Base-by-base conservation (phyloP, 257 asterid species). In the Solanum chiquidenum region DNA sequence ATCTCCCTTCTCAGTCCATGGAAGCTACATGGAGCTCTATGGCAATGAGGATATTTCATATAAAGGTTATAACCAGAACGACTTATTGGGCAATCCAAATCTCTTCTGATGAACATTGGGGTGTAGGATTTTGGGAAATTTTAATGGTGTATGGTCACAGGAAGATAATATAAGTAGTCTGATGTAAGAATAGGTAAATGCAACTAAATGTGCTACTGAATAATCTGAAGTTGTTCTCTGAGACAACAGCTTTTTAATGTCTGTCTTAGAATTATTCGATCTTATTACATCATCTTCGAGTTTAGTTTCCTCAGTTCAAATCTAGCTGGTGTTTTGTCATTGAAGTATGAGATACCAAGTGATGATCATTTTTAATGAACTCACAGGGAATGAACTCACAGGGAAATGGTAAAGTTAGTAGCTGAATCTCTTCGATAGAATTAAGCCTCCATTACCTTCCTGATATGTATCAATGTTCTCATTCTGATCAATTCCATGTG, bases 1-100 rank as follows among this genome's bases (percentile, higher is more conserved):
- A 87, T 90, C 92, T 11, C 92, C 92, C 12, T 92, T 86, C 86
- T 86, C 91, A 13, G 89, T 88, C 33, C 86, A 89, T 16, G 93
- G 90, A 84, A 89, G 83, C 91, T 90, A 79, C 62, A 83, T 87
- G 90, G 91, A 90, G 25, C 71, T 85, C 33, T 90, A 44, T 72
- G 87, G 90, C 34, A 87, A 88, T 77, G 90, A 85, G 52, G 93
- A 91, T 72, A 88, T 87, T 86, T 31, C 86, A 16, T 87, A 74
- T 83, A 90, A 88, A 80, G 89, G 90, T 74, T 88, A 85, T 86
- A 84, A 85, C 72, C 86, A 84, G 83, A 87, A 73, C 66, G 34
- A 52, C 87, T 72, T 88, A 38, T 87, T 83, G 23, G 88, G 83
- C 58, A 73, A 89, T 84, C 85, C 88, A 86, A 52, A 91, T 5